These are phyloP conservation scores for Truncatella angustata DNA, from an alignment of 2,329 filamentous ascomycete species.

Conservation along the genomic window DNA sequence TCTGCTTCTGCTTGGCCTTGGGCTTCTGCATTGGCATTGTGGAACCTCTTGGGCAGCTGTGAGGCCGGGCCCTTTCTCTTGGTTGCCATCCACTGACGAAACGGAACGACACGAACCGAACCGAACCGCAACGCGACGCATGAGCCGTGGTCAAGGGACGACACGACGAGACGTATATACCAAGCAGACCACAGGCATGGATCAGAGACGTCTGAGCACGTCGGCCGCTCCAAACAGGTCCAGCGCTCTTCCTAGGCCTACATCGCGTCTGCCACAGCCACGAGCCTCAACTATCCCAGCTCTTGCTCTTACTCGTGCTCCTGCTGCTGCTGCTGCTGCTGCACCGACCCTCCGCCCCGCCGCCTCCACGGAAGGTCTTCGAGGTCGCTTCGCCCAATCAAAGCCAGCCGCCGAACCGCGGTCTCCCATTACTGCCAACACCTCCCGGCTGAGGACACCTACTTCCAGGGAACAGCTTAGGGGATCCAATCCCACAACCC, in stretches of 20 bases:
- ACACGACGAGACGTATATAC: neutral
- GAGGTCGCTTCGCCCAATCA: slow-evolving; percentile 17
- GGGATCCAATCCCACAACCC: slow-evolving; percentile 11
- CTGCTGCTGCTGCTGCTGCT: too few relatives aligned
- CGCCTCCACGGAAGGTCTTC: slow-evolving; percentile 10
- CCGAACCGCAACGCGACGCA: neutral
- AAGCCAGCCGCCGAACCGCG: slow-evolving; percentile 14
- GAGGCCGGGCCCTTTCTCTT: too few relatives aligned
- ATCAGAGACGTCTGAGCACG: slow-evolving; percentile 20
- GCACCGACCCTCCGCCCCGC: slow-evolving; percentile 16
- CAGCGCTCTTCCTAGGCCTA: slow-evolving; percentile 27
- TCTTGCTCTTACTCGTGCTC: too few relatives aligned
- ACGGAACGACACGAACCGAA: too few relatives aligned
- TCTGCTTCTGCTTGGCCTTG: neutral
- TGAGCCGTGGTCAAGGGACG: too few relatives aligned
- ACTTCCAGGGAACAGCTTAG: slow-evolving; percentile 26
- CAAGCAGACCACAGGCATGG: slow-evolving; percentile 18
- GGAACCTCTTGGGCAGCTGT: too few relatives aligned
- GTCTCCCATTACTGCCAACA: slow-evolving; percentile 12
- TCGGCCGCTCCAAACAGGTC: slow-evolving; percentile 13
- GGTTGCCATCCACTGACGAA: too few relatives aligned
- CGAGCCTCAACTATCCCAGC: slow-evolving; percentile 21
- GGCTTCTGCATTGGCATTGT: neutral
- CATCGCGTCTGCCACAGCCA: slow-evolving; percentile 30
- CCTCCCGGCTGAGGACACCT: slow-evolving; percentile 20